A percentile compares a stretch with the other conserved stretches of the same genome.
phyloP scores from a whole-genome alignment of 2,329 filamentous ascomycete genomes.

The Aspergillus niger region DNA sequence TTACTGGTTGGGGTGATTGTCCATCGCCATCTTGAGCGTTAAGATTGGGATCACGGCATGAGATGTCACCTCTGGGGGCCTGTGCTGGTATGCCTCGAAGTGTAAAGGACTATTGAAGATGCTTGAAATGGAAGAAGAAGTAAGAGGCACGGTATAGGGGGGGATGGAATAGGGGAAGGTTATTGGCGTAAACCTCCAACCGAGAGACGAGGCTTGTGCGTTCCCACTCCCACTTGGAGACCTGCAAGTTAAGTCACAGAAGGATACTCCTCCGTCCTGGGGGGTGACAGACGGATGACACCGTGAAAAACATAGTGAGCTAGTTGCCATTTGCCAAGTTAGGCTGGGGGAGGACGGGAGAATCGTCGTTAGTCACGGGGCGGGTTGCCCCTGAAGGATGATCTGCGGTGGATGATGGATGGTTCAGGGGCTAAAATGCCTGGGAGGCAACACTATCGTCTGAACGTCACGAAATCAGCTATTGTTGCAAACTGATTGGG shows the following conservation, averaged over 20 bases:
- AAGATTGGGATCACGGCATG: not conserved
- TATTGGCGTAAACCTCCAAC: not conserved
- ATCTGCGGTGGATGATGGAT: constrained; percentile 11
- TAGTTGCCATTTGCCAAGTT: not conserved
- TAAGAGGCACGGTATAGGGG: not conserved
- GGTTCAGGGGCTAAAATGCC: constrained; percentile 9
- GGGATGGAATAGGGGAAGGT: not conserved
- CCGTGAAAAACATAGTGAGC: not conserved
- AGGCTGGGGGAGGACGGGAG: not conserved
- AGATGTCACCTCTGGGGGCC: not conserved
- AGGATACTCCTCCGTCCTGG: not conserved
- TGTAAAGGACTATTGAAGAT: too few species aligned
- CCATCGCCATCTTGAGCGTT: not conserved
- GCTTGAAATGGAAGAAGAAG: not conserved
- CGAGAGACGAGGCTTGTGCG: not conserved
- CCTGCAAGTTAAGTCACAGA: not conserved
- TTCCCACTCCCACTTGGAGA: not conserved
- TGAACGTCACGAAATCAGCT: not conserved
- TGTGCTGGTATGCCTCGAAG: not conserved
- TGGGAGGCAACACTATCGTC: not conserved
- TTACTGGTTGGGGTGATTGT: not conserved
- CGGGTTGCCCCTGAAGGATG: constrained; percentile 10
- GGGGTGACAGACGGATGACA: too few species aligned
- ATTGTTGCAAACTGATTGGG: constrained; percentile 6
- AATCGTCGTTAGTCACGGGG: not conserved